Conservation (phyloP, 176 grass and related monocot species). For the Cymbopogon citratus region DNA sequence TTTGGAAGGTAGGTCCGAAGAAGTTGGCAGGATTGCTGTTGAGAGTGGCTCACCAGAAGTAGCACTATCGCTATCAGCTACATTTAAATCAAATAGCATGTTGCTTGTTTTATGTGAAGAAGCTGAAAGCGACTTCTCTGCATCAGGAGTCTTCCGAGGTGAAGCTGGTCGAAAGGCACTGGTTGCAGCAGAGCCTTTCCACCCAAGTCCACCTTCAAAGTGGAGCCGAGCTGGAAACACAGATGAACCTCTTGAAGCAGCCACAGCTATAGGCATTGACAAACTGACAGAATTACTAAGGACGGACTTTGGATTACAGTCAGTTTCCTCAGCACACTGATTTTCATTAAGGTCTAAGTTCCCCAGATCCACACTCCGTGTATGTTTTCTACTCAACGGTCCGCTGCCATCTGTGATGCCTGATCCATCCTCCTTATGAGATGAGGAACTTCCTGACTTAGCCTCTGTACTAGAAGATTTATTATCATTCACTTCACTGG, state of each 20-base stretch:
- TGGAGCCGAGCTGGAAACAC: conserved; percentile 49
- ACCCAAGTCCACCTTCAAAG: conserved; percentile 57
- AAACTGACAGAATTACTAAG: conserved; percentile 36
- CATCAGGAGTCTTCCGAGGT: conserved; percentile 35
- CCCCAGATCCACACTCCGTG: conserved; percentile 18
- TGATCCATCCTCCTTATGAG: conserved; percentile 53
- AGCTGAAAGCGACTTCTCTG: conserved; percentile 26
- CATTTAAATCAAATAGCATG: conserved; percentile 50
- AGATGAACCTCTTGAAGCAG: conserved; percentile 59
- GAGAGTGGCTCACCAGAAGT: conserved; percentile 29
- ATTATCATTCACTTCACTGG: conserved; percentile 23
- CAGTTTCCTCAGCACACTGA: conserved; percentile 38
- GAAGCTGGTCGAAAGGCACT: conserved; percentile 68
- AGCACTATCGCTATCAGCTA: conserved; percentile 42
- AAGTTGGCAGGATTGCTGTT: conserved; percentile 30
- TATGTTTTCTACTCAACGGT: conserved; percentile 37
- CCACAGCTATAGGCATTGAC: conserved; percentile 58
- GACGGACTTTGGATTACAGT: conserved; percentile 32
- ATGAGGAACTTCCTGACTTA: conserved; percentile 48
- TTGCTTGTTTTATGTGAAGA: conserved; percentile 45
- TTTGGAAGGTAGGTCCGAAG: conserved; percentile 30
- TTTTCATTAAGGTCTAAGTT: conserved; percentile 59
- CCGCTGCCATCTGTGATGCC: conserved; percentile 59
- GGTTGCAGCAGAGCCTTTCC: conserved; percentile 82
- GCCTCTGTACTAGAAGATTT: conserved; percentile 37